Evolutionary conservation across 2,329 filamentous ascomycete genomes (phyloP).

Genomic region (Aspergillus aculeatus): DNA sequence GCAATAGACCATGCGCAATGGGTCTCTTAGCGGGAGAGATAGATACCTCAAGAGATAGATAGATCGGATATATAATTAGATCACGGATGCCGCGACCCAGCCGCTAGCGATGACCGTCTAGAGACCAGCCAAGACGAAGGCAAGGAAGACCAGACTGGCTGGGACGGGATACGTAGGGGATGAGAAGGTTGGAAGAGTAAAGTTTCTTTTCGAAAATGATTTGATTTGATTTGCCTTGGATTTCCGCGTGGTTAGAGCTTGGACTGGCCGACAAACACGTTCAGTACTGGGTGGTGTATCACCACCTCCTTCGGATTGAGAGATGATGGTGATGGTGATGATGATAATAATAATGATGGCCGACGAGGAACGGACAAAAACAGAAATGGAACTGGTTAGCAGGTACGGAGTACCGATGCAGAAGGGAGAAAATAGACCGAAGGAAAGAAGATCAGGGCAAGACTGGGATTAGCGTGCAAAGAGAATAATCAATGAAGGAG

Average conservation of each 20-base stretch:
- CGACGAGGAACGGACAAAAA: no score
- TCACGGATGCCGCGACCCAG: slow-evolving; percentile 14
- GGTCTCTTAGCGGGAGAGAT: slow-evolving; percentile 12
- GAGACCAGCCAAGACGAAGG: slow-evolving; percentile 14
- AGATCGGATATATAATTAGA: slow-evolving; percentile 27
- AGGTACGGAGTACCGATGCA: neutral
- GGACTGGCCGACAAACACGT: neutral
- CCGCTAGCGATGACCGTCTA: slow-evolving; percentile 4
- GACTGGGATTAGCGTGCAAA: slow-evolving; percentile 6
- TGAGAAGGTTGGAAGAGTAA: neutral
- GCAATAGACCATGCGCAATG: slow-evolving; percentile 15
- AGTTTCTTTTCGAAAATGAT: neutral
- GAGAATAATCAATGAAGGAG: neutral
- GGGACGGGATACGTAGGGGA: neutral
- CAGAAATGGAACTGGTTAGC: neutral
- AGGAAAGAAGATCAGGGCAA: neutral
- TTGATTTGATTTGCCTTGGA: neutral
- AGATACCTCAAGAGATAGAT: slow-evolving; percentile 16
- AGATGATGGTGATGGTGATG: neutral
- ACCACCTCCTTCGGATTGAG: neutral
- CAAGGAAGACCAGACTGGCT: slow-evolving; percentile 7
- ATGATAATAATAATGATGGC: no score
- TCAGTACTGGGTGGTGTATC: neutral
- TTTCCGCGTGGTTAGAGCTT: neutral
- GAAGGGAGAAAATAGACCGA: slow-evolving; percentile 1